Conservation (phyloP, 148 eudicot species). For the Camellia japonica region DNA sequence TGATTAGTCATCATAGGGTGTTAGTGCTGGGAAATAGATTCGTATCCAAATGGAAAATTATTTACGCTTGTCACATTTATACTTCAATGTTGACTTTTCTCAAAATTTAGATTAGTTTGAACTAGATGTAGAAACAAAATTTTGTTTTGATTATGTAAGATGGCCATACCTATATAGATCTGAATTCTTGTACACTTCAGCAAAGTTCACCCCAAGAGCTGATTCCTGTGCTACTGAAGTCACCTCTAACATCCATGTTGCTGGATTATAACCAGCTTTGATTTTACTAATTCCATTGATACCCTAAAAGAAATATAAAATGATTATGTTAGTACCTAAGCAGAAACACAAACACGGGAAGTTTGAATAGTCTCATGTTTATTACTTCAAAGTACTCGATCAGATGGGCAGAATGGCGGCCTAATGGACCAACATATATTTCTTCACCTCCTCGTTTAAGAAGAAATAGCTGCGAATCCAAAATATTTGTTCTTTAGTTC, state of each 20-base stretch:
- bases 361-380: neutral
- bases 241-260: constrained; percentile 77
- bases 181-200: constrained; percentile 49
- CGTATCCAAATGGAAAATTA: neutral
- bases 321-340: neutral
- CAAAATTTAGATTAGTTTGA: neutral
- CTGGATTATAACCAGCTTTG: constrained; percentile 67
- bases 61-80: no score
- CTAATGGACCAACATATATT: constrained; percentile 64
- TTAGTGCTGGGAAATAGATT: neutral
- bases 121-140: neutral
- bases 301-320: constrained; percentile 26
- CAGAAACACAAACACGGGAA: neutral
- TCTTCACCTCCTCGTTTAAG: constrained; percentile 64
- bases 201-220: constrained; percentile 48
- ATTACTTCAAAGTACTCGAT: constrained; percentile 62
- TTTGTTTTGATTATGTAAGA: neutral
- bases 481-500: neutral
- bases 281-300: constrained; percentile 55
- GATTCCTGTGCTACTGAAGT: constrained; percentile 55
- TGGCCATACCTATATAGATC: constrained; percentile 43
- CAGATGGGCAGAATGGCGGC: constrained; percentile 50
- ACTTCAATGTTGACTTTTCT: no score
- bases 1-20: constrained; percentile 15
- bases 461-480: constrained; percentile 46